Evolutionary conservation across 1,284 basidiomycete genomes (phyloP).

Genomic region (Ganoderma boninense): DNA sequence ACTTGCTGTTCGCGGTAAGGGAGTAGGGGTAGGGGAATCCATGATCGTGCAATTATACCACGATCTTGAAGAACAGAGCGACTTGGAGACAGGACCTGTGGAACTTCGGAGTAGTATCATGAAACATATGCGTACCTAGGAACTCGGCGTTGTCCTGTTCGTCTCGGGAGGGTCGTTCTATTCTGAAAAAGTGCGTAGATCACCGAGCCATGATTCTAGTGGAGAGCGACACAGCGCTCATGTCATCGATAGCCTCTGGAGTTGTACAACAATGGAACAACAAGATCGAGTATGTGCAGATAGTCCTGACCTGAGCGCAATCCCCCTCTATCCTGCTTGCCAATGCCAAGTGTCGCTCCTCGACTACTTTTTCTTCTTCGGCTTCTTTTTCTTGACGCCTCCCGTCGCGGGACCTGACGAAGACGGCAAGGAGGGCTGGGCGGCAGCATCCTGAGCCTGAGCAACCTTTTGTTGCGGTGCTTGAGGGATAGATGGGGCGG

Average conservation of each 20-base stretch:
- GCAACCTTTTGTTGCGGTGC: slow-evolving; percentile 35
- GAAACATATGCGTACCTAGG: too few relatives aligned
- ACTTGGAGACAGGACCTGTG: background rate
- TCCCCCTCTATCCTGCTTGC: background rate
- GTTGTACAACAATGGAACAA: slow-evolving; percentile 18
- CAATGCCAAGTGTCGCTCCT: background rate
- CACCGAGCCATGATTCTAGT: background rate
- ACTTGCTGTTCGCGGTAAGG: slow-evolving; percentile 1
- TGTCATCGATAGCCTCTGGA: background rate
- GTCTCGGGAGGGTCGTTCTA: too few relatives aligned
- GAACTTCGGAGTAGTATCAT: background rate
- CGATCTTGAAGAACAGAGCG: background rate
- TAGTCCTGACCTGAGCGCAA: slow-evolving; percentile 17
- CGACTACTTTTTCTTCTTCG: slow-evolving; percentile 61
- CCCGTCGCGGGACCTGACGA: slow-evolving; percentile 41
- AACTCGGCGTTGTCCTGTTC: background rate
- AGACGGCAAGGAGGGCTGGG: slow-evolving; percentile 35
- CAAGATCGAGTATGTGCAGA: slow-evolving; percentile 10
- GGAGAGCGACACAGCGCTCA: background rate
- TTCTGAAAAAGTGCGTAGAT: background rate
- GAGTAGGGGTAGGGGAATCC: background rate
- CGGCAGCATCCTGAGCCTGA: slow-evolving; percentile 30
- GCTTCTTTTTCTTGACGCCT: slow-evolving; percentile 62
- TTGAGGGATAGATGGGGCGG: slow-evolving; percentile 20
- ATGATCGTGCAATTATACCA: background rate